These are phyloP conservation scores for Tetracladium maxilliforme DNA, from an alignment of 2,329 filamentous ascomycete species.

Conservation along the genomic window DNA sequence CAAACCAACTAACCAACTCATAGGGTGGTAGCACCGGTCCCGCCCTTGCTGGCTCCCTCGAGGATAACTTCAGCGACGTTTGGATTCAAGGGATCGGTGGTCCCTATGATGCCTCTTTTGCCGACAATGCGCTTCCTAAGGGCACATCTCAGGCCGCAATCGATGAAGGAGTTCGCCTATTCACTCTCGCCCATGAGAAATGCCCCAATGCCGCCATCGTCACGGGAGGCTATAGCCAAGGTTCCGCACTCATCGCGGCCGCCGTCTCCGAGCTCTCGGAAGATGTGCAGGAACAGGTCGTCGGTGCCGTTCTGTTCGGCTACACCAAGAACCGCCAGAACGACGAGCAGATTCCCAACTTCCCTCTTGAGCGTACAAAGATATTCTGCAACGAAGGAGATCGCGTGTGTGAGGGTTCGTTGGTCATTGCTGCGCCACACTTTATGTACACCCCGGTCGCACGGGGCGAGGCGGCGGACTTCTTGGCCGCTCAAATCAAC, in stretches of 20 bases:
- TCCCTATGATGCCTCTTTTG: slow-evolving; percentile 6
- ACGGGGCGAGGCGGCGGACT: slow-evolving; percentile 18
- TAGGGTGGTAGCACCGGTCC: slow-evolving; percentile 16
- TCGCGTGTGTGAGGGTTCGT: slow-evolving; percentile 30
- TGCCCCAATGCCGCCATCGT: slow-evolving; percentile 22
- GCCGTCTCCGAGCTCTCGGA: slow-evolving; percentile 16
- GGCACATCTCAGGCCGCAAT: slow-evolving; percentile 4
- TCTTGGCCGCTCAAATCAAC: slow-evolving; percentile 13
- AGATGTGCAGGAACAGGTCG: slow-evolving; percentile 14
- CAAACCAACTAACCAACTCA: neutral
- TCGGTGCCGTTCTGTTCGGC: slow-evolving; percentile 25
- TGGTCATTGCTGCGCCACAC: slow-evolving; percentile 23
- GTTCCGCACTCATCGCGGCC: slow-evolving; percentile 26
- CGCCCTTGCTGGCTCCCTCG: slow-evolving; percentile 13
- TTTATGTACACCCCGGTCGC: slow-evolving; percentile 20
- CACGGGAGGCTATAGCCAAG: slow-evolving; percentile 25
- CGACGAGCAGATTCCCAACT: slow-evolving; percentile 14
- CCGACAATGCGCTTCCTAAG: slow-evolving; percentile 6
- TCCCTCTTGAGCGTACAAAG: slow-evolving; percentile 14
- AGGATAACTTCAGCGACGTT: slow-evolving; percentile 6
- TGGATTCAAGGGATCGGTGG: slow-evolving; percentile 15
- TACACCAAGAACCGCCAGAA: slow-evolving; percentile 22
- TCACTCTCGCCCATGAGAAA: slow-evolving; percentile 13
- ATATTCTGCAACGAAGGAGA: slow-evolving; percentile 34
- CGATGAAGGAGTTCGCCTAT: slow-evolving; percentile 11